phyloP scores from a whole-genome alignment of 768 basidiomycete species.

The Rhodotorula diobovata region DNA sequence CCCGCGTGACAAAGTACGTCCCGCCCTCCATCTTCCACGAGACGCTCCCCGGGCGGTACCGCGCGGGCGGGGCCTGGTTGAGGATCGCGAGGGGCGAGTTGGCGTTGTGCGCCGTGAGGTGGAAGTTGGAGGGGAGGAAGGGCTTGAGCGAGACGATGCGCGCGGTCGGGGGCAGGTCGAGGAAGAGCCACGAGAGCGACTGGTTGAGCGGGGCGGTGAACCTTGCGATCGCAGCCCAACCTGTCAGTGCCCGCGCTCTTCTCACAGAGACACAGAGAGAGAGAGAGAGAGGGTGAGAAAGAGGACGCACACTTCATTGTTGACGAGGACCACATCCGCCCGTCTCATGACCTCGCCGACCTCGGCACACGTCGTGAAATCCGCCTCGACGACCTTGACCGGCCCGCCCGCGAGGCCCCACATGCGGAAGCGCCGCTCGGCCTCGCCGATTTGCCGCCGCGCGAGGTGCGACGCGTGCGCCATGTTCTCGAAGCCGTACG shows the following conservation, averaged over 20 bases:
- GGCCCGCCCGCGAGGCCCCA: constrained; percentile 79
- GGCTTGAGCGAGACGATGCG: constrained; percentile 82
- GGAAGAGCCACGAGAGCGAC: constrained; percentile 75
- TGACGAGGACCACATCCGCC: constrained; percentile 87
- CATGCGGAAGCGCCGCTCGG: constrained; percentile 72
- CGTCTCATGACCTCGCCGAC: constrained; percentile 64
- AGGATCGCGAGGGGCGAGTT: constrained; percentile 79
- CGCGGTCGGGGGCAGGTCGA: constrained; percentile 90
- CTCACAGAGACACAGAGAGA: background rate
- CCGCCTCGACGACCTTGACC: constrained; percentile 73
- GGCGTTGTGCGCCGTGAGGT: constrained; percentile 78
- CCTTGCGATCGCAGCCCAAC: constrained; percentile 41
- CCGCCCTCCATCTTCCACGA: constrained; percentile 38
- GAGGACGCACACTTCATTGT: constrained; percentile 50
- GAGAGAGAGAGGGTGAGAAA: background rate
- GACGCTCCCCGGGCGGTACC: constrained; percentile 30
- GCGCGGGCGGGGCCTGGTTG: background rate
- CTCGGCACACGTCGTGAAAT: constrained; percentile 69
- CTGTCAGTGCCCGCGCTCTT: too few species aligned
- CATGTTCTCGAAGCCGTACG: constrained; percentile 77
- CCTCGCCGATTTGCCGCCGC: constrained; percentile 66
- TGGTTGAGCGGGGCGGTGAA: constrained; percentile 64
- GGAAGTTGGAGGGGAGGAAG: constrained; percentile 77
- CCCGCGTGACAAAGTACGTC: constrained; percentile 18
- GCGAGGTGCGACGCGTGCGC: constrained; percentile 76